Conservation (phyloP, 1,139 yeast species). For the Sugiyamaella paludigena region DNA sequence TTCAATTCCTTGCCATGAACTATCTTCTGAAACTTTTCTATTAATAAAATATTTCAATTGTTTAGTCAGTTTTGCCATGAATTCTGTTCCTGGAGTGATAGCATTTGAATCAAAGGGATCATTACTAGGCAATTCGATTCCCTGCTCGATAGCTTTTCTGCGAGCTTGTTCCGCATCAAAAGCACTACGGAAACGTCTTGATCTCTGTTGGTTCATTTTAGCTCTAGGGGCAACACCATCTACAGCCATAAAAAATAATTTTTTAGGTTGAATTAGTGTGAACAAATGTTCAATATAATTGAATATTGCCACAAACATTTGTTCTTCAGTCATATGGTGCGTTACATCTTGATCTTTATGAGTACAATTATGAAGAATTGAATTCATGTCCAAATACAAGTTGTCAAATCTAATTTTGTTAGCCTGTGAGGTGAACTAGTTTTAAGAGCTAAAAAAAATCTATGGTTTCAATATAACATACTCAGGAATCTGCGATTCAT, state of each 20-base stretch:
- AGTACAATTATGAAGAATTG: constrained; percentile 73
- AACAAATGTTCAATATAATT: constrained; percentile 93
- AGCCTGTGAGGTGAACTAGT: not conserved
- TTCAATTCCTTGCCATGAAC: constrained; percentile 85
- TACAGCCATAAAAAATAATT: constrained; percentile 92
- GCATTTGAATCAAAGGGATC: constrained; percentile 81
- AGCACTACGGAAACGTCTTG: constrained; percentile 94
- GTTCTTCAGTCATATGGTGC: constrained; percentile 68
- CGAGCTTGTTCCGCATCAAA: constrained; percentile 79
- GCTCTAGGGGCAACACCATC: constrained; percentile 99
- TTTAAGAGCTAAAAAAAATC: not conserved
- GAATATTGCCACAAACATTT: constrained; percentile 89
- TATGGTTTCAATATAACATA: constrained; percentile 24
- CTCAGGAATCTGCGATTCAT: constrained; percentile 84
- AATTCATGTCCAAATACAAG: constrained; percentile 93
- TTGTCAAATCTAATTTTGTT: constrained; percentile 65
- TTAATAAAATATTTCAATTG: constrained; percentile 89
- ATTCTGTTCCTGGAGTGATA: constrained; percentile 99
- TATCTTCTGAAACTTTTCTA: constrained; percentile 78
- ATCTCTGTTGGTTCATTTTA: constrained; percentile 96
- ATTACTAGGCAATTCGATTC: constrained; percentile 57
- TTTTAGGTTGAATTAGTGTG: constrained; percentile 78
- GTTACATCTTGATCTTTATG: constrained; percentile 55
- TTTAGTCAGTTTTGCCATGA: constrained; percentile 84
- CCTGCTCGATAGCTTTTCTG: constrained; percentile 60